Evolutionary conservation across 306 rosid species (phyloP).

Genomic region (Cucurbita maxima): DNA sequence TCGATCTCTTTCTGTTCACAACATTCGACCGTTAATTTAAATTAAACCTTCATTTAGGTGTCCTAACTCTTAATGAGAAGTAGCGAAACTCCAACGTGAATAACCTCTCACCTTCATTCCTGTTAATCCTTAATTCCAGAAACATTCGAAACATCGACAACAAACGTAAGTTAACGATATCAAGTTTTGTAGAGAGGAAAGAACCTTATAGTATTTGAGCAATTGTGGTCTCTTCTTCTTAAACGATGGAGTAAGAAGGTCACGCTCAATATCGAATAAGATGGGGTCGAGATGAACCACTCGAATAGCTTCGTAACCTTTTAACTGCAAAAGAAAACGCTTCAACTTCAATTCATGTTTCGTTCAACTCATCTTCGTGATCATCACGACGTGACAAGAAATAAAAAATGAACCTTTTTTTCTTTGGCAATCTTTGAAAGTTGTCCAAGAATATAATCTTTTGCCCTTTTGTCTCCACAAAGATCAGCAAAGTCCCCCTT

Average conservation of each 20-base stretch:
- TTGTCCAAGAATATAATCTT: conserved; percentile 48
- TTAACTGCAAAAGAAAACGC: conserved; percentile 45
- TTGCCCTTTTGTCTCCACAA: conserved; percentile 53
- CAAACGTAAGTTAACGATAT: background rate
- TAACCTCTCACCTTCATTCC: background rate
- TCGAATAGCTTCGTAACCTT: conserved; percentile 70
- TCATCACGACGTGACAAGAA: background rate
- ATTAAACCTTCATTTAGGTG: background rate
- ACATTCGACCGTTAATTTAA: background rate
- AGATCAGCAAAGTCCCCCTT: conserved; percentile 53
- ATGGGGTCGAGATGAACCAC: conserved; percentile 75
- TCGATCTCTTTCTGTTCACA: conserved; percentile 44
- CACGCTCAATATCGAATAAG: conserved; percentile 90
- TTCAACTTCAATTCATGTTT: conserved; percentile 11
- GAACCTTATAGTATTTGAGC: conserved; percentile 73
- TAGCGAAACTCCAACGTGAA: background rate
- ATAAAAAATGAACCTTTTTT: conserved; percentile 42
- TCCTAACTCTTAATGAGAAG: background rate
- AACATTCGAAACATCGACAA: background rate
- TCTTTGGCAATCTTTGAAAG: conserved; percentile 60
- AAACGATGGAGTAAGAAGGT: conserved; percentile 82
- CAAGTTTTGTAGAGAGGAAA: background rate
- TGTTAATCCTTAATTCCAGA: background rate
- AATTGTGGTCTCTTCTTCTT: conserved; percentile 94
- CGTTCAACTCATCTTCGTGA: background rate